Base-by-base conservation (phyloP, 2,329 filamentous ascomycete species). In the Fusarium staphyleae region DNA sequence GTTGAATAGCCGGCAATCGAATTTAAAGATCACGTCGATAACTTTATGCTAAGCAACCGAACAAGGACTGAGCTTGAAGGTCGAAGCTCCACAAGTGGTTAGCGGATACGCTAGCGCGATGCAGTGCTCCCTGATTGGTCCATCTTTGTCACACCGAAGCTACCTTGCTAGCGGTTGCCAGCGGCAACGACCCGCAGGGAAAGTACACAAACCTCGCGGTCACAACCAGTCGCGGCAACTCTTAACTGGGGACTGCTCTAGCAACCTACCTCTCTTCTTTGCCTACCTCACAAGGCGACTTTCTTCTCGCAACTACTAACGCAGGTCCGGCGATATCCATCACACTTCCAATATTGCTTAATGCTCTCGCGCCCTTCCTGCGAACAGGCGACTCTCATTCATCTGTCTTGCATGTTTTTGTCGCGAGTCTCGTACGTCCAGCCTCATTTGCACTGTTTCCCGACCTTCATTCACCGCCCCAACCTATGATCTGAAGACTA, bases 141-240 rank as follows among this genome's bases (percentile, higher is more conserved):
- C 5, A 22, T 2, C 15, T 2, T 28, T 3, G 15, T 29, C 41
- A 34, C 40, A 47, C 44, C 22, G 14, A 16, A 16, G 16, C 16
- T 45, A 37, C 48, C 32, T 37, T 19, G 26, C 13, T 19, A 10
- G 24, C 32, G 48, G 69, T 71, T 71, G 69, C 62, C 66, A 71
- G 19, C 65, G 54, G 70, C 71, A 73, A 73, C 71, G 58, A 43
- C 45, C 42, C 44, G 22, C 48, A 18, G 16, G 51, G 54, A 69
- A 72, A 70, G 68, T 73, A 73, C 70, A 73, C 71, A 73, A 72
- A 72, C 62, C 62, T 66, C 46, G 32, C 43, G 49, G 35, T 40
- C 44, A 15, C 30, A 19, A 24, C 50, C 32, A 42, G 44, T 52
- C 55, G 48, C 55, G 42, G 59, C 54, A 53, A 63, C 43, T 35